Conservation (phyloP, 768 basidiomycete species). For the Trametes villosa region DNA sequence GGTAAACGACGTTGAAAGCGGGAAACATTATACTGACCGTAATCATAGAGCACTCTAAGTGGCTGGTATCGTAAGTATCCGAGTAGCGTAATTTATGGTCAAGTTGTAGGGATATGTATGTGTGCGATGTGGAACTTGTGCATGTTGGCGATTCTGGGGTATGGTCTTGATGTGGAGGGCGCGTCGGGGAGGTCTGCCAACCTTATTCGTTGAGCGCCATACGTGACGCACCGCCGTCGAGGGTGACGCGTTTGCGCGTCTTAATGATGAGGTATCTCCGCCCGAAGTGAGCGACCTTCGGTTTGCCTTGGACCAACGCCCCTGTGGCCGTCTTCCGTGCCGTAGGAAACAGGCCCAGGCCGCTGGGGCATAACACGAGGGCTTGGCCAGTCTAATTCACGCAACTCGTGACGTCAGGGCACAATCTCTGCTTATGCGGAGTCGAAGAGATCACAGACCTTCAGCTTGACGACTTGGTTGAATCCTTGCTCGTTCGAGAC, state of each 20-base stretch:
- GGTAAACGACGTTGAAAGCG: not conserved
- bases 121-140: not conserved
- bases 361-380: slow-evolving; percentile 69
- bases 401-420: not conserved
- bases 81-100: too few relatives aligned
- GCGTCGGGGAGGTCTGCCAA: not conserved
- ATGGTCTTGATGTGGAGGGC: not conserved
- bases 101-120: too few relatives aligned
- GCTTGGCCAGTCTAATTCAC: slow-evolving; percentile 66
- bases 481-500: slow-evolving; percentile 63
- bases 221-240: slow-evolving; percentile 24
- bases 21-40: not conserved
- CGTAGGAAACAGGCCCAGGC: slow-evolving; percentile 27
- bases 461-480: slow-evolving; percentile 64
- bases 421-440: not conserved
- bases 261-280: slow-evolving; percentile 21
- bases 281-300: slow-evolving; percentile 27
- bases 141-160: too few relatives aligned
- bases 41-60: not conserved
- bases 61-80: too few relatives aligned
- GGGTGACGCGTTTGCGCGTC: slow-evolving; percentile 25
- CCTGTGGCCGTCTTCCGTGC: slow-evolving; percentile 3
- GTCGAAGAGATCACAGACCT: slow-evolving; percentile 44
- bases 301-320: not conserved
- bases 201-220: slow-evolving; percentile 6